Percentiles rank a stretch among this genome's conserved stretches.
phyloP scores from a whole-genome alignment of 2,329 filamentous ascomycete species.

The Fusarium veterinarium region DNA sequence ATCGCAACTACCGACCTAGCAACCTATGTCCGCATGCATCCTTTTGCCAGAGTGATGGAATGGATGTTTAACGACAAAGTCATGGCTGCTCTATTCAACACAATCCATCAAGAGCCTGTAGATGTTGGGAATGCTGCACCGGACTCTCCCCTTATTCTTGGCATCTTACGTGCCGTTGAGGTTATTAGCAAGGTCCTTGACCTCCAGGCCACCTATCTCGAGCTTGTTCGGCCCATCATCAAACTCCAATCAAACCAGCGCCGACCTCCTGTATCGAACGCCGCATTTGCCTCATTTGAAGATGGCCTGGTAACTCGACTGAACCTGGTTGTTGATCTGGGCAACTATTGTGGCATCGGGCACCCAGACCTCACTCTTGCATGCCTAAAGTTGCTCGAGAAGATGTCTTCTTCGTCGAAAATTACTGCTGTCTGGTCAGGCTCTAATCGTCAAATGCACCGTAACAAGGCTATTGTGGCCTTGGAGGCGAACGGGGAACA shows the following conservation, averaged over 20 bases:
- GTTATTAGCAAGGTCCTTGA: slow-evolving; percentile 86
- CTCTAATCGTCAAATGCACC: slow-evolving; percentile 70
- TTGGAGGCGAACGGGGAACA: slow-evolving; percentile 84
- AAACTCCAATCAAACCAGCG: slow-evolving; percentile 72
- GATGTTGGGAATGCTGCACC: slow-evolving; percentile 78
- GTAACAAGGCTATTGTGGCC: slow-evolving; percentile 89
- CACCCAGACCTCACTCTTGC: slow-evolving; percentile 83
- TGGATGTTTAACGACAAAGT: slow-evolving; percentile 97
- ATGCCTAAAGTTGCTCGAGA: slow-evolving; percentile 85
- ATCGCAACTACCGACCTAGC: slow-evolving; percentile 80
- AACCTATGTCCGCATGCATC: slow-evolving; percentile 87
- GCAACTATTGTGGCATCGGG: slow-evolving; percentile 86
- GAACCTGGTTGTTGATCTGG: slow-evolving; percentile 81
- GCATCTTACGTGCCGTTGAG: slow-evolving; percentile 82
- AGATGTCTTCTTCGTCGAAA: slow-evolving; percentile 84
- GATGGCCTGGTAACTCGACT: slow-evolving; percentile 89
- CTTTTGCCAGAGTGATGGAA: slow-evolving; percentile 95
- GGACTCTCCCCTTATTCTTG: slow-evolving; percentile 84
- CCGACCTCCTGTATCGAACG: slow-evolving; percentile 69
- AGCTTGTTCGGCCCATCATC: slow-evolving; percentile 85
- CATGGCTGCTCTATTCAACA: slow-evolving; percentile 79
- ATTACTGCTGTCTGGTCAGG: slow-evolving; percentile 77
- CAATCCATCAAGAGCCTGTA: slow-evolving; percentile 79
- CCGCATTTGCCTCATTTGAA: slow-evolving; percentile 88
- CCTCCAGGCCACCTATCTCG: slow-evolving; percentile 89